These are phyloP conservation scores for Solanum gandarillasii DNA, from an alignment of 257 asterid species.

Conservation along the genomic window DNA sequence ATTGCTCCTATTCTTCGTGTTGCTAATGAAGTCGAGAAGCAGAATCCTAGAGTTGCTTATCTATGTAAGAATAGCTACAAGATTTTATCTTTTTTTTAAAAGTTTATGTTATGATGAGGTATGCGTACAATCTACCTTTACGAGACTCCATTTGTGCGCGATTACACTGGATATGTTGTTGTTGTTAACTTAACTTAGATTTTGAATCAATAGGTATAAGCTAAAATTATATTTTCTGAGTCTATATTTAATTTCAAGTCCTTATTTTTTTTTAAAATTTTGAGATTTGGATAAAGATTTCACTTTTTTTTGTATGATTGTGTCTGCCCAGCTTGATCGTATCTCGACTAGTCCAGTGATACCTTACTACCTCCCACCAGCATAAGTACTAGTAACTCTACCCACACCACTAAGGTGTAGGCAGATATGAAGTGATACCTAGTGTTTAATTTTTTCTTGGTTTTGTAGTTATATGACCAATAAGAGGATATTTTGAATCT, in stretches of 20 bases:
- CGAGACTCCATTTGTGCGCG: background rate
- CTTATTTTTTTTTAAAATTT: background rate
- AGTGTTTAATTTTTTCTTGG: background rate
- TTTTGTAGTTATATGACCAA: background rate
- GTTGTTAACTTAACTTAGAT: background rate
- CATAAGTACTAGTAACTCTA: background rate
- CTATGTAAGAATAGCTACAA: slow-evolving; percentile 39
- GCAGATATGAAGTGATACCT: background rate
- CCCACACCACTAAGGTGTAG: background rate
- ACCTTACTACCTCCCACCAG: background rate
- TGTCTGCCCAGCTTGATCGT: background rate
- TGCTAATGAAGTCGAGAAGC: slow-evolving; percentile 74
- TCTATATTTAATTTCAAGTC: background rate
- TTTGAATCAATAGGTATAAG: background rate
- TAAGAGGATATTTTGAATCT: background rate
- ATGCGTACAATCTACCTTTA: background rate
- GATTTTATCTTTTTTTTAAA: background rate
- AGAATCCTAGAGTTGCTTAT: slow-evolving; percentile 64
- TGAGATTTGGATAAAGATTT: background rate
- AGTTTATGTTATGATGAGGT: background rate
- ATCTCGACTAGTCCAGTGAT: too few species aligned
- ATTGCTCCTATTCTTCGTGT: slow-evolving; percentile 90
- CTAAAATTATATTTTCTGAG: background rate
- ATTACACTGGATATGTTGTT: background rate
- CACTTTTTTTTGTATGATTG: background rate